Percentiles rank a stretch among this genome's conserved stretches.
Evolutionary conservation across 2,329 filamentous ascomycete species (phyloP).

Genomic region (Fusarium udum): DNA sequence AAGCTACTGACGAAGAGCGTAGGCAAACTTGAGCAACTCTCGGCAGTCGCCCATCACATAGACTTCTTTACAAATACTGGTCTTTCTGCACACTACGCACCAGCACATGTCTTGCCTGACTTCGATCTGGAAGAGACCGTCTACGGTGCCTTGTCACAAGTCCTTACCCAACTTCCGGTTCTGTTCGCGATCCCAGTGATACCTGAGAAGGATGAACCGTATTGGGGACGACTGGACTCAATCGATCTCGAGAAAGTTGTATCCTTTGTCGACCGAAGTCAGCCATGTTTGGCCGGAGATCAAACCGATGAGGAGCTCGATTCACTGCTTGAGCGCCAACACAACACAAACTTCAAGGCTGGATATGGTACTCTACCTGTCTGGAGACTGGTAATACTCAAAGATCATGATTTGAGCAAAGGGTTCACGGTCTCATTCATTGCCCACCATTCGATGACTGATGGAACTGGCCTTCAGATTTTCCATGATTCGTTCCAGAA

Average conservation of each 20-base stretch:
- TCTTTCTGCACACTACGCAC: not conserved
- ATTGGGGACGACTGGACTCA: not conserved
- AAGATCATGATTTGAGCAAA: not conserved
- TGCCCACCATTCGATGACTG: not conserved
- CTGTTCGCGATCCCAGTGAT: not conserved
- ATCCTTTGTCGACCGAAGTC: not conserved
- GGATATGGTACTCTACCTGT: not conserved
- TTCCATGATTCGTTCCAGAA: slow-evolving; percentile 1
- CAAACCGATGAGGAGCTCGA: not conserved
- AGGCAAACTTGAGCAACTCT: slow-evolving; percentile 7
- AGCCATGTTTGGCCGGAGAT: not conserved
- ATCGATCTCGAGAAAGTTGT: not conserved
- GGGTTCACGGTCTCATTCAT: not conserved
- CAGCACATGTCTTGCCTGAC: not conserved
- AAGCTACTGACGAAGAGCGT: not conserved
- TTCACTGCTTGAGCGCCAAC: not conserved
- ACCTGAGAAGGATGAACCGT: not conserved
- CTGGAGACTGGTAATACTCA: not conserved
- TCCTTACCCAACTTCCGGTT: not conserved
- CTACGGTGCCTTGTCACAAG: not conserved
- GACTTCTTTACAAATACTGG: slow-evolving; percentile 9
- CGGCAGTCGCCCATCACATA: not conserved
- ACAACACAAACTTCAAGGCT: slow-evolving; percentile 4
- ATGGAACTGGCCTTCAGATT: not conserved
- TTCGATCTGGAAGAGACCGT: not conserved